Evolutionary conservation across 2,329 filamentous ascomycete genomes (phyloP).

Genomic region (Graphilbum fragrans): DNA sequence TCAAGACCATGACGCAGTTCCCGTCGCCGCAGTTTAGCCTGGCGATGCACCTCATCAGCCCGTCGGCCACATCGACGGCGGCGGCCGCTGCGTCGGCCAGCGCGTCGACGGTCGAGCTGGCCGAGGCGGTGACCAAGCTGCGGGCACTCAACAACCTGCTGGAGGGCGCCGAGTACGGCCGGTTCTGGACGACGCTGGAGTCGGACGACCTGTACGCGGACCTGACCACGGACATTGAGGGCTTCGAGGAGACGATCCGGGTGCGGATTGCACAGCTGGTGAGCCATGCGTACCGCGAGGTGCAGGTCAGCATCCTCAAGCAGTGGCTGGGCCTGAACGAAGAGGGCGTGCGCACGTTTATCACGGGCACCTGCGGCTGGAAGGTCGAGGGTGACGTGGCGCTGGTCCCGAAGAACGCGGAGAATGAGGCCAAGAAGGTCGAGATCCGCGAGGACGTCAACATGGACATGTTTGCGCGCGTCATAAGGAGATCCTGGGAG

Average conservation of each 20-base stretch:
- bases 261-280: slow-evolving; percentile 81
- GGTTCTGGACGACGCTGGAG: slow-evolving; percentile 89
- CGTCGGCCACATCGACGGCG: slow-evolving; percentile 54
- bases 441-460: slow-evolving; percentile 93
- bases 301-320: slow-evolving; percentile 56
- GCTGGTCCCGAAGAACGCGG: slow-evolving; percentile 79
- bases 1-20: slow-evolving; percentile 96
- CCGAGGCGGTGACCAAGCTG: slow-evolving; percentile 85
- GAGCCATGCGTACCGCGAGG: slow-evolving; percentile 66
- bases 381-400: slow-evolving; percentile 57
- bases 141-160: slow-evolving; percentile 75
- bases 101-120: slow-evolving; percentile 48
- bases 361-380: slow-evolving; percentile 80
- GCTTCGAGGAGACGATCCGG: slow-evolving; percentile 90
- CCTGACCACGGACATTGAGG: slow-evolving; percentile 82
- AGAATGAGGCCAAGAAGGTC: slow-evolving; percentile 94
- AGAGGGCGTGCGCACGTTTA: slow-evolving; percentile 62
- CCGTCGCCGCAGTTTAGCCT: slow-evolving; percentile 92
- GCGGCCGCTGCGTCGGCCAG: slow-evolving; percentile 33
- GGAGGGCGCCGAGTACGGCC: slow-evolving; percentile 76
- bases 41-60: slow-evolving; percentile 83
- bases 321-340: slow-evolving; percentile 61
- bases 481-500: slow-evolving; percentile 78
- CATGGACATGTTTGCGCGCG: slow-evolving; percentile 71
- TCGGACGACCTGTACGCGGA: slow-evolving; percentile 93